These are phyloP conservation scores for Endocalyx cinctus DNA, from an alignment of 2,329 filamentous ascomycete genomes.

Conservation along the genomic window DNA sequence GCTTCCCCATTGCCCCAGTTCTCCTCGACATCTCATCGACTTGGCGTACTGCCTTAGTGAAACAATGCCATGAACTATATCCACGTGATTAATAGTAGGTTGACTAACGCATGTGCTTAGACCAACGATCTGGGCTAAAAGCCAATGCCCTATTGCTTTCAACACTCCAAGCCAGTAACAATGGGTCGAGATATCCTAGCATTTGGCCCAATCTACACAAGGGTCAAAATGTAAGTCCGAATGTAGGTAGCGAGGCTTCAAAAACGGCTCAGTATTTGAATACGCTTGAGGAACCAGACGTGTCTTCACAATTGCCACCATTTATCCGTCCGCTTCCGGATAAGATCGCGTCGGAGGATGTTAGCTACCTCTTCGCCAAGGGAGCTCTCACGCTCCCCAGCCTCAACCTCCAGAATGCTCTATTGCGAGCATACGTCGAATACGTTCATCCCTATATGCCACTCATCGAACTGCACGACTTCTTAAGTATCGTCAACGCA, in stretches of 20 bases:
- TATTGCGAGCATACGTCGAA: constrained; percentile 78
- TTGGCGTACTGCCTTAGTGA: no score
- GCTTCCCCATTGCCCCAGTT: no score
- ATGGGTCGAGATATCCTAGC: constrained; percentile 24
- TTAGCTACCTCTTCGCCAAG: constrained; percentile 78
- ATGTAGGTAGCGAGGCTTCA: constrained; percentile 27
- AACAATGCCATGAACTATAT: no score
- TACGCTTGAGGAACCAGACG: constrained; percentile 45
- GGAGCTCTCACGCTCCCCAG: constrained; percentile 76
- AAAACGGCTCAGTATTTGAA: constrained; percentile 40
- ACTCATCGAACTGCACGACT: constrained; percentile 64
- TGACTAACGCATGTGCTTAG: no score
- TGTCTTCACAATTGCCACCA: constrained; percentile 48
- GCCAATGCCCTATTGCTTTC: constrained; percentile 29
- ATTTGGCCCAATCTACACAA: constrained; percentile 28
- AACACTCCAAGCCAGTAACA: constrained; percentile 22
- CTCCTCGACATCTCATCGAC: no score
- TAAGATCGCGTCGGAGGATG: constrained; percentile 74
- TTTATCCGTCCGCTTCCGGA: constrained; percentile 78
- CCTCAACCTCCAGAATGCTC: constrained; percentile 66
- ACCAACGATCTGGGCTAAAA: constrained; percentile 22
- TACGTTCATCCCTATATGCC: constrained; percentile 96
- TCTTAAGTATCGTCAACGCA: constrained; percentile 56
- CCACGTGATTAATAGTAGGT: no score
- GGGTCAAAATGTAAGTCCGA: constrained; percentile 17